phyloP scores from a whole-genome alignment of 768 basidiomycete genomes.

The Goffeauzyma gilvescens region DNA sequence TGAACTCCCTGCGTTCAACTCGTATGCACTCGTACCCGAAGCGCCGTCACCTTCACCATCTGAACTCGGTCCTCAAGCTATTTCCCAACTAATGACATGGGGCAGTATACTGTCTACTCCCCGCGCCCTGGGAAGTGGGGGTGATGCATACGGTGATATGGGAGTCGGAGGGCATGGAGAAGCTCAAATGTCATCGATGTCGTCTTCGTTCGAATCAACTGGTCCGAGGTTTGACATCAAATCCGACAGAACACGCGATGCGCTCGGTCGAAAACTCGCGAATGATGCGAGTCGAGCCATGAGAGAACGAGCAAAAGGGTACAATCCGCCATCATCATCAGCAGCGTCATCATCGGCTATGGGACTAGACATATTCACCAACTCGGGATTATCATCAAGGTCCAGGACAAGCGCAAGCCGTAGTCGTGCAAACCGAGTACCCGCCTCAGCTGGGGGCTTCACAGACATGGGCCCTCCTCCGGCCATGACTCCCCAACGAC shows the following conservation, averaged over 20 bases:
- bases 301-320: constrained; percentile 34
- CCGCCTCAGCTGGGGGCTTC: constrained; percentile 4
- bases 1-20: constrained; percentile 36
- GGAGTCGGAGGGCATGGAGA: no score
- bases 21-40: constrained; percentile 61
- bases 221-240: constrained; percentile 49
- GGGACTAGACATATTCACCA: not conserved
- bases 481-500: constrained; percentile 47
- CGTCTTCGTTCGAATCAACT: constrained; percentile 33
- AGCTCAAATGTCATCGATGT: no score
- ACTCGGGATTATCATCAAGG: not conserved
- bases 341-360: not conserved
- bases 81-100: constrained; percentile 95
- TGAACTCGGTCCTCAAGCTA: constrained; percentile 56
- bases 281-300: constrained; percentile 63
- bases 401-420: not conserved
- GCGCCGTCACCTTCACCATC: constrained; percentile 73
- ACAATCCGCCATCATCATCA: constrained; percentile 7
- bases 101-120: constrained; percentile 84
- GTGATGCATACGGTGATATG: no score
- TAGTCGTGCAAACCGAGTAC: no score
- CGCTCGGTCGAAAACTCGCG: constrained; percentile 61
- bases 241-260: constrained; percentile 59
- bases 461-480: constrained; percentile 10
- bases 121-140: constrained; percentile 42